Conservation (phyloP, 106 monocot genomes). For the Triglochin maritima region DNA sequence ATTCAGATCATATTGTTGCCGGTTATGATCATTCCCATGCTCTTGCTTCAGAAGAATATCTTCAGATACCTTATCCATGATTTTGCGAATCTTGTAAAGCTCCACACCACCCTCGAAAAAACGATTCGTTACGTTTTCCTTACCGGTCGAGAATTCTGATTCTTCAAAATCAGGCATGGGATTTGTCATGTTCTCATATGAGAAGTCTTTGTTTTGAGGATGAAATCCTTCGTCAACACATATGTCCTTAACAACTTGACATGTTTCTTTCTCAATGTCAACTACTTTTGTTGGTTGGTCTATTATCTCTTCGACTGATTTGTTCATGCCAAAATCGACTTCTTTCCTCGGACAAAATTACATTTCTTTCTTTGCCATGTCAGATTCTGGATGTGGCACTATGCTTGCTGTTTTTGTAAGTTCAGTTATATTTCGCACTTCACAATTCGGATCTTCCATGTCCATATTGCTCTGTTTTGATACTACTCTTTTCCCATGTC, state of each 20-base stretch:
- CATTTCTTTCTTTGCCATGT: conserved; percentile 3
- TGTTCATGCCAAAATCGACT: conserved; percentile 1
- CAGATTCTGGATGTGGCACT: neutral
- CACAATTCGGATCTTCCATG: neutral
- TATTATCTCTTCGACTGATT: conserved; percentile 13
- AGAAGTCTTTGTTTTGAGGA: conserved; percentile 13
- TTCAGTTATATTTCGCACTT: conserved; percentile 1
- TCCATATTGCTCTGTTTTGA: neutral
- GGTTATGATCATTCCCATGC: neutral
- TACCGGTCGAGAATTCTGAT: conserved; percentile 3
- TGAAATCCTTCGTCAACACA: conserved; percentile 46
- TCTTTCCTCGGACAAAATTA: conserved; percentile 24
- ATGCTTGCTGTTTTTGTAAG: neutral
- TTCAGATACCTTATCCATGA: neutral
- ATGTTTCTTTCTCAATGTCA: conserved; percentile 16
- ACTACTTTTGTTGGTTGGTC: conserved; percentile 22
- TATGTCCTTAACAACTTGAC: conserved; percentile 53
- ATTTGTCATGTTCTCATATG: neutral
- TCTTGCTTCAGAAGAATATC: conserved; percentile 12
- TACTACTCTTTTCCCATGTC: no score
- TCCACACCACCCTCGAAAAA: neutral
- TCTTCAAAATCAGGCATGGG: neutral
- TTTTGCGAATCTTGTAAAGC: neutral
- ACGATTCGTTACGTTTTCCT: neutral
- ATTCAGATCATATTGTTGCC: neutral